These are phyloP conservation scores for Alternaria ethzedia DNA, from an alignment of 2,329 filamentous ascomycete species.

Conservation along the genomic window DNA sequence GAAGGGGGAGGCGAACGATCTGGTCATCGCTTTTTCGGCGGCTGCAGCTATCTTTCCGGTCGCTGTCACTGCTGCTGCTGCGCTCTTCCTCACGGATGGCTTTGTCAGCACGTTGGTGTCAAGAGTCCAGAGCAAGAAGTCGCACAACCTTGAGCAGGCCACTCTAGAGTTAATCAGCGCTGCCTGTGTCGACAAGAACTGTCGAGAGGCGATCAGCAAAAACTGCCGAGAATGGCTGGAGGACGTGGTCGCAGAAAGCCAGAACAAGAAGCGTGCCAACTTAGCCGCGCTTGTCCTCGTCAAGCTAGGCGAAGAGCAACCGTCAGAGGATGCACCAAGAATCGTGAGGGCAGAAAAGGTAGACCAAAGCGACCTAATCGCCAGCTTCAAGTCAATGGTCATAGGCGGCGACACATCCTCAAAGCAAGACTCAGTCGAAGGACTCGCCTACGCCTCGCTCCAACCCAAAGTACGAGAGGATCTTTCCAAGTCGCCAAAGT, in stretches of 20 bases:
- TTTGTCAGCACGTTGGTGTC: conserved; percentile 80
- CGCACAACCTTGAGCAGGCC: conserved; percentile 82
- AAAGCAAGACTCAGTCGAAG: conserved; percentile 80
- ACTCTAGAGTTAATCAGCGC: conserved; percentile 89
- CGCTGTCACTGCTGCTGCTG: conserved; percentile 73
- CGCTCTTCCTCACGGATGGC: conserved; percentile 85
- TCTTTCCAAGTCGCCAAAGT: conserved; percentile 69
- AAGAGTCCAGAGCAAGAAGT: conserved; percentile 81
- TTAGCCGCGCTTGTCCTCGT: conserved; percentile 62
- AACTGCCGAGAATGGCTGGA: conserved; percentile 88
- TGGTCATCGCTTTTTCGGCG: conserved; percentile 92
- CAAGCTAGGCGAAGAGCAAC: conserved; percentile 55
- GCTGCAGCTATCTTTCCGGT: conserved; percentile 88
- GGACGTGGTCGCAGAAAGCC: conserved; percentile 77
- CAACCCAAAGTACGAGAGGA: conserved; percentile 85
- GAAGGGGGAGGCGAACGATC: conserved; percentile 82
- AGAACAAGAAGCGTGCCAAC: conserved; percentile 62
- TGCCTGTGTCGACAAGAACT: conserved; percentile 83
- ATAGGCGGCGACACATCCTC: conserved; percentile 63
- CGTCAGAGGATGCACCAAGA: conserved; percentile 35
- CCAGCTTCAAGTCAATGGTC: conserved; percentile 69
- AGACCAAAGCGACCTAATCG: conserved; percentile 58
- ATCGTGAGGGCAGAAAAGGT: conserved; percentile 42
- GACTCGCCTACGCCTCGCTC: conserved; percentile 88
- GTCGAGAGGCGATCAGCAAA: conserved; percentile 82